A percentile compares a stretch with the other conserved stretches of the same genome.
phyloP scores from a whole-genome alignment of 176 grass and related monocot species.

The Carex littledalei region DNA sequence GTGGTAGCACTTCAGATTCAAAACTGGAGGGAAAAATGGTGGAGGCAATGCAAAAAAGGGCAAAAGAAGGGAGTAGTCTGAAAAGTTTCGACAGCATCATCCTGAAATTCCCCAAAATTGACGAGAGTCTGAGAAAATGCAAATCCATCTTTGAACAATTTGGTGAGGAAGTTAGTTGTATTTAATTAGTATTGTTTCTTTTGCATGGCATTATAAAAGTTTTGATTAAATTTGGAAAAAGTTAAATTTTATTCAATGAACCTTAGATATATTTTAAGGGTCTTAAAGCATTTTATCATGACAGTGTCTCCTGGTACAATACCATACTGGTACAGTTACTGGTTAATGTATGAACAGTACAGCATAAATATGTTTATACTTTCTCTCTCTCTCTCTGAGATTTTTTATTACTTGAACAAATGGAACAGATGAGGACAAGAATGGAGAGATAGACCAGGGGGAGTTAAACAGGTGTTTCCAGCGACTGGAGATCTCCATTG shows the following conservation, averaged over 20 bases:
- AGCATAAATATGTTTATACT: not conserved
- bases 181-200: not conserved
- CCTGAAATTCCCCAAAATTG: conserved; percentile 88
- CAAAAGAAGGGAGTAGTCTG: conserved; percentile 46
- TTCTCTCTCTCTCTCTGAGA: not conserved
- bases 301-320: not conserved
- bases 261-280: not conserved
- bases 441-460: conserved; percentile 83
- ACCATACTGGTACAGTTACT: not conserved
- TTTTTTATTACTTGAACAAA: not conserved
- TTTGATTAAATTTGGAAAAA: not conserved
- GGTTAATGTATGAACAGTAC: not conserved
- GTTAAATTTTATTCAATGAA: not conserved
- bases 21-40: conserved; percentile 86
- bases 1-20: conserved; percentile 25
- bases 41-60: conserved; percentile 68
- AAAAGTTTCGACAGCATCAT: conserved; percentile 76
- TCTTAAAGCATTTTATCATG: not conserved
- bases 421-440: conserved; percentile 83
- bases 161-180: conserved; percentile 37
- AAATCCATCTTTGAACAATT: conserved; percentile 89
- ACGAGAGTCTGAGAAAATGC: conserved; percentile 79
- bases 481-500: conserved; percentile 66
- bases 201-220: not conserved
- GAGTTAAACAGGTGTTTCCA: conserved; percentile 76